Base-by-base conservation (phyloP, 228 moss, liverwort and hornwort species). In the Sphagnum fallax region DNA sequence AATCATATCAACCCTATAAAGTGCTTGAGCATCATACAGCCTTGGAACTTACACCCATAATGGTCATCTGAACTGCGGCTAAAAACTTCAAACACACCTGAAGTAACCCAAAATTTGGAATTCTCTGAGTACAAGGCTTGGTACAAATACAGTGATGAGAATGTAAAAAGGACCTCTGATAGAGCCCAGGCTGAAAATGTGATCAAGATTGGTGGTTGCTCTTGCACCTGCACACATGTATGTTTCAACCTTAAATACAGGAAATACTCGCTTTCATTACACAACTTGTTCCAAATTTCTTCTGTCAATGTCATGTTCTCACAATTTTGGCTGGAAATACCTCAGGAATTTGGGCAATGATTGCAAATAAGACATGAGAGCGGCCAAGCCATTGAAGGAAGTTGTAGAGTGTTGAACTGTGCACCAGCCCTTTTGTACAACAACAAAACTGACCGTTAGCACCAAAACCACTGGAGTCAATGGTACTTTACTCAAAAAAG, bases 341-440 rank as follows among this genome's bases (percentile, higher is more conserved):
- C 91, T 93, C 87, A 67, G 89, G 81, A 66, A 97, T 69, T 32
- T 76, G 74, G 65, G 80, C 84, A 73, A 97, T 85, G 55, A 97
- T 69, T 10, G 88, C 93, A 60, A 91, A 65, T n/a, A 92, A 77
- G 48, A 96, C 89, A 80, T 96, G 89, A 63, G 82, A 82, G 62
- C 96, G 84, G 65, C 96, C 96, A 61, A 84, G 80, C 96, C 96
- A 96, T 80, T 96, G 96, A 91, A 96, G 82, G 52, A 92, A 80
- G 49, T 86, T 73, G 64, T 78, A 92, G 48, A 86, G 68, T 51
- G 81, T 75, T 63, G 84, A 76, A 61, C 93, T 86, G 64, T 88
- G 91, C 49, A 92, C 92, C 83, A 96, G 73, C 70, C 96, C 96
- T 93, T 77, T 32, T 32, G 32, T 32, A 32, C 32, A 32, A 2